Conservation (phyloP, 257 asterid species). For the Fraxinus cuspidata region DNA sequence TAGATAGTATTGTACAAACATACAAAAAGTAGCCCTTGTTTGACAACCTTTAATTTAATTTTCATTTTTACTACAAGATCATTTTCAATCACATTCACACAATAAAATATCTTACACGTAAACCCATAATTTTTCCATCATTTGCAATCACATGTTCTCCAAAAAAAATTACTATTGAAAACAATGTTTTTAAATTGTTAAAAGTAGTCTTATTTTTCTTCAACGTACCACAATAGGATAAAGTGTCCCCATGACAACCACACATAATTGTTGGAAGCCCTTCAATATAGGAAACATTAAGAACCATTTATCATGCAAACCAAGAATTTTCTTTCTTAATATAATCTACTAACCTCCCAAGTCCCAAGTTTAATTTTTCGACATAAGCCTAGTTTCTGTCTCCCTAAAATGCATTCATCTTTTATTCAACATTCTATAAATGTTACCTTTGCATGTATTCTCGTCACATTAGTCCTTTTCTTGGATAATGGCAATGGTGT, state of each 20-base stretch:
- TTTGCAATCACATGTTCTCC: too few species aligned
- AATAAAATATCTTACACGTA: too few species aligned
- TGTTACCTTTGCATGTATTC: constrained; percentile 25
- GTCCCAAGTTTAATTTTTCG: background rate
- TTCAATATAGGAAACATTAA: constrained; percentile 12
- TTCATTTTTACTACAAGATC: too few species aligned
- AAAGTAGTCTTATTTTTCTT: too few species aligned
- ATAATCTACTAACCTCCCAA: background rate
- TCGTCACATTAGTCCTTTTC: constrained; percentile 26
- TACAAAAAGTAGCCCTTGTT: too few species aligned
- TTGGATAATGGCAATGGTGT: constrained; percentile 43
- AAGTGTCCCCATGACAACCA: constrained; percentile 13
- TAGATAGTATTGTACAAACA: too few species aligned
- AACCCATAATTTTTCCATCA: too few species aligned
- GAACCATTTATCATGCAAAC: background rate
- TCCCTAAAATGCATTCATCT: constrained; percentile 30
- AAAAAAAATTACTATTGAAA: too few species aligned
- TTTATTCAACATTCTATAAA: constrained; percentile 21
- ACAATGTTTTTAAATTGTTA: too few species aligned
- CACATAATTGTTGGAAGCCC: constrained; percentile 14
- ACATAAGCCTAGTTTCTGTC: background rate
- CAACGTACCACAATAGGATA: background rate
- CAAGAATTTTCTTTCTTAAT: background rate
- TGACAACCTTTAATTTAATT: too few species aligned
- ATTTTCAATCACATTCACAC: too few species aligned